Base-by-base conservation (phyloP, 2,329 filamentous ascomycete species). In the Rutstroemia sp. region DNA sequence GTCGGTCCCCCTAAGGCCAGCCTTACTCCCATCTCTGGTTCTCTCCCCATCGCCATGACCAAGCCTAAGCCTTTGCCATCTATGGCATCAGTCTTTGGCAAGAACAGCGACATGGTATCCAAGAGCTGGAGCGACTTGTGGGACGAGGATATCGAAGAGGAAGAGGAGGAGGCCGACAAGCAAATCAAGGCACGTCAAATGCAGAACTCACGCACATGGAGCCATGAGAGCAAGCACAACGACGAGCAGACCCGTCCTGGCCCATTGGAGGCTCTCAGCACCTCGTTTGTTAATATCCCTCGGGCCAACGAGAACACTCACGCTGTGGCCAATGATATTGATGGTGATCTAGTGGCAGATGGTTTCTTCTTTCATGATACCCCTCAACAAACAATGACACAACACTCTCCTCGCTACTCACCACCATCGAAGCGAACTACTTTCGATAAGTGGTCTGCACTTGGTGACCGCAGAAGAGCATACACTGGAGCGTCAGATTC, bases 51-150 rank as follows among this genome's bases (percentile, higher is more conserved):
- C 69, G 84, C 81, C 61, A 89, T 92, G 73, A 88, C 87, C 14
- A 84, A 94, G 69, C 87, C 90, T 0, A 82, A 82, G 63, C 78
- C 83, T 61, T 69, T 76, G 66, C 74, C 79, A 70, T 80, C 81
- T 42, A 76, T 86, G 64, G 77, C 82, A 54, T 85, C 88, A 59
- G 82, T 92, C 51, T 92, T 95, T 69, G 89, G 88, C 52, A 85
- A 85, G 67, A 84, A 87, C 70, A 81, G 83, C 61, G 87, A 92
- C 47, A 77, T 81, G 49, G 89, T 95, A 49, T 96, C 94, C 56
- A 97, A 97, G 86, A 97, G 94, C 77, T 99, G 94, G 94, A 96
- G 92, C 68, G 94, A 99, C 71, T 84, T 97, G 71, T 96, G 91
- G 87, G 92, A 97, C 58, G 92, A 97, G 71, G 92, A 97, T 54